These are phyloP conservation scores for Nakaseomyces delphensis DNA, from an alignment of 1,139 yeast genomes.

Conservation along the genomic window DNA sequence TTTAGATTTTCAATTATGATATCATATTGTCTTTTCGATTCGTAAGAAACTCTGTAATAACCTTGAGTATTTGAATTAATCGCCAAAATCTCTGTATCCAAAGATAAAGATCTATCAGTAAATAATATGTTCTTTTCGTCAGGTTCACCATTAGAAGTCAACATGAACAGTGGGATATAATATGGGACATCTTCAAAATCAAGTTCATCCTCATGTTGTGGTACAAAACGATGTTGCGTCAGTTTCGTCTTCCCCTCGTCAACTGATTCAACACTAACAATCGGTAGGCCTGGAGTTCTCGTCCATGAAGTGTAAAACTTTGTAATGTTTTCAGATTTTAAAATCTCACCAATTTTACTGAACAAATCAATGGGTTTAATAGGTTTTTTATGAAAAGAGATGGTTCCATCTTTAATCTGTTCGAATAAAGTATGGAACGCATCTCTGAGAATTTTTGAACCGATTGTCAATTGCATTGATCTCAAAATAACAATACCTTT, in stretches of 20 bases:
- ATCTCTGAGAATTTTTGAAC: constrained; percentile 32
- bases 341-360: constrained; percentile 32
- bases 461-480: constrained; percentile 44
- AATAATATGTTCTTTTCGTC: constrained; percentile 36
- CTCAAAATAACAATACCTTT: constrained; percentile 56
- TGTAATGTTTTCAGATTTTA: constrained; percentile 32
- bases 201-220: constrained; percentile 10
- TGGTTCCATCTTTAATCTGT: not conserved
- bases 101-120: constrained; percentile 39
- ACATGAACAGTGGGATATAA: constrained; percentile 44
- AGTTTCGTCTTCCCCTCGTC: constrained; percentile 32
- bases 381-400: constrained; percentile 30
- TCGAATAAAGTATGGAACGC: constrained; percentile 40
- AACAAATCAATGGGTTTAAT: constrained; percentile 53
- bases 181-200: constrained; percentile 30
- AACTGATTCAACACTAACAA: constrained; percentile 36
- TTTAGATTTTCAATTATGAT: constrained; percentile 25
- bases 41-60: constrained; percentile 37
- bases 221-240: constrained; percentile 45
- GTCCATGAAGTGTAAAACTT: constrained; percentile 52
- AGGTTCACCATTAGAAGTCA: constrained; percentile 33
- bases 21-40: constrained; percentile 24
- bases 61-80: constrained; percentile 44
- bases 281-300: constrained; percentile 50
- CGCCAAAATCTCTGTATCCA: constrained; percentile 28